Evolutionary conservation across 2,329 filamentous ascomycete genomes (phyloP), one percentile per base, ranked within the genome.

Genomic region (Geosmithia morbida): DNA sequence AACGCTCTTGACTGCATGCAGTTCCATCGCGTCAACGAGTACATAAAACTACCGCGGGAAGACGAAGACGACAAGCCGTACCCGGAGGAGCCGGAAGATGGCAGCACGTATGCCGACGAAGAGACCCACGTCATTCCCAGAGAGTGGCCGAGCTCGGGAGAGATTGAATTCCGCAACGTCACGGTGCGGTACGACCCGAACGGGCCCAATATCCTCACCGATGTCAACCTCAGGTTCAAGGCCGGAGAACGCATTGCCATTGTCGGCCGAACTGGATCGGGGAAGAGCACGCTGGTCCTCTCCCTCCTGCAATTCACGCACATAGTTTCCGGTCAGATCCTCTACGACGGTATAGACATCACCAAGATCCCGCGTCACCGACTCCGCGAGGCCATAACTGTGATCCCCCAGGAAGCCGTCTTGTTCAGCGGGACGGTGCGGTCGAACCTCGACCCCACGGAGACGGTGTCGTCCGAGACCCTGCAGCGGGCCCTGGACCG

Each of bases 261-360:
- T 18, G 83, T 89, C 11, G 87, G 87, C 2, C 78, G 87, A 10
- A 94, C 87, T 0, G 81, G 85, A 0, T 87, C 83, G 4, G 87
- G 87, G 3, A 94, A 94, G 62, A 87, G 82, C 46, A 94, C 87
- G 6, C 55, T 75, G 7, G 68, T 77, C 0, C 60, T 79, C 4
- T 77, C 75, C 1, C 58, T 79, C 3, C 61, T 79, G 14, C 69
- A 72, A 16, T 75, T 75, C 52, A 74, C 72, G 2, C 64, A 74
- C 50, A 64, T 73, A 37, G 63, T 71, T 13, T 68, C 66, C 0
- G 75, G 75, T 0, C 62, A 71, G 42, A 71, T 79, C 20, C 59
- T 72, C 1, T 77, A 74, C 54, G 74, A 79, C 49, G 75, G 74
- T 26, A 58, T 74, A 19, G 72, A 78, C 48, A 74, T 79, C 48